Evolutionary conservation across 148 eudicot genomes (phyloP).

Genomic region (Tetragonia tetragonoides): DNA sequence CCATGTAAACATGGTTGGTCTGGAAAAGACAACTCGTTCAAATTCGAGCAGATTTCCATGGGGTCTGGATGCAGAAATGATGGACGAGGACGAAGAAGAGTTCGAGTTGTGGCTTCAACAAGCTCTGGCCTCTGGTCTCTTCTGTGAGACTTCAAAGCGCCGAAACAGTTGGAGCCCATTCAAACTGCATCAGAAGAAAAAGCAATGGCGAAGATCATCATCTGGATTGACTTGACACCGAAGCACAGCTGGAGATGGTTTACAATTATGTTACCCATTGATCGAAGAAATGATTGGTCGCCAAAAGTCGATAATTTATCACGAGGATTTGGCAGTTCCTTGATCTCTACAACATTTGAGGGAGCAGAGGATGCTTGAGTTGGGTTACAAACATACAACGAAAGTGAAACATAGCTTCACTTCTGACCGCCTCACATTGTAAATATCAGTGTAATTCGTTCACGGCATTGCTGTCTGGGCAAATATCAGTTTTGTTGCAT

Average conservation of each 20-base stretch:
- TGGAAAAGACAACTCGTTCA: constrained; percentile 78
- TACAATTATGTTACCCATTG: not conserved
- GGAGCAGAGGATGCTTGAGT: constrained; percentile 8
- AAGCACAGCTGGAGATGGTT: not conserved
- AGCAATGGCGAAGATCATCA: constrained; percentile 71
- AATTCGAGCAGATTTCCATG: constrained; percentile 85
- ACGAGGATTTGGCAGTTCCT: constrained; percentile 11
- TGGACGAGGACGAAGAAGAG: constrained; percentile 79
- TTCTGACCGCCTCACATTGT: constrained; percentile 22
- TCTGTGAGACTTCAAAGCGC: constrained; percentile 82
- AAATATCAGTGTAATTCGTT: constrained; percentile 19
- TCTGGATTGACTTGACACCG: constrained; percentile 37
- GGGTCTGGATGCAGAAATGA: constrained; percentile 91
- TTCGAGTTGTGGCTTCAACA: constrained; percentile 93
- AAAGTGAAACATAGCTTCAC: constrained; percentile 7
- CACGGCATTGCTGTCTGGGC: not conserved
- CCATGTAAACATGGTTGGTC: constrained; percentile 97
- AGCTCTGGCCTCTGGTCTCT: constrained; percentile 92
- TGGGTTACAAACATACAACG: not conserved
- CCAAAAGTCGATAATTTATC: constrained; percentile 10
- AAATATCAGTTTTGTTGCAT: constrained; percentile 15
- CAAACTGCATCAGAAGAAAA: constrained; percentile 70
- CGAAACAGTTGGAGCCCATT: constrained; percentile 96
- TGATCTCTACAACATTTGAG: constrained; percentile 3
- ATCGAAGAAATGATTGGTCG: constrained; percentile 16